Base-by-base conservation (phyloP, 2,329 filamentous ascomycete genomes). In the Fusarium miscanthi region DNA sequence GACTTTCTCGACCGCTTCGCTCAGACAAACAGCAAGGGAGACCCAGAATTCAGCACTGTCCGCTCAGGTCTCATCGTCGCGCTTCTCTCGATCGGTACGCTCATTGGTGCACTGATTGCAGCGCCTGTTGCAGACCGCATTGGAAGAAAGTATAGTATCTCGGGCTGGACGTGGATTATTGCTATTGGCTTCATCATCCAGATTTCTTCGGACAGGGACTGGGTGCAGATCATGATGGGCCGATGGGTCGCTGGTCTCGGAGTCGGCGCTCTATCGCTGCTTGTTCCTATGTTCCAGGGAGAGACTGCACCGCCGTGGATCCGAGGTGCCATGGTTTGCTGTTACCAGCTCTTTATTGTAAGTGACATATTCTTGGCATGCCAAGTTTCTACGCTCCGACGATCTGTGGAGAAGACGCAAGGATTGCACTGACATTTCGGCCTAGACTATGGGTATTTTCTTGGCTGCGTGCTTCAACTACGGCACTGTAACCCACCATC, bases 201-300 rank as follows among this genome's bases (percentile, higher is more conserved):
- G 74, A 89, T 92, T 63, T 85, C 90, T 0, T 84, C 90, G 0
- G 74, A 79, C 0, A 75, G 73, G 4, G 82, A 82, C 13, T 93
- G 91, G 91, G 88, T 88, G 51, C 91, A 93, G 75, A 84, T 92
- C 64, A 90, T 90, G 72, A 83, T 91, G 49, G 91, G 91, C 19
- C 85, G 92, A 60, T 87, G 89, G 74, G 85, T 92, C 21, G 88
- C 90, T 19, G 92, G 91, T 57, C 82, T 93, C 3, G 91, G 91
- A 19, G 90, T 94, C 45, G 92, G 92, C 60, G 88, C 87, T 0
- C 80, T 93, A 4, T 90, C 87, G 14, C 87, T 92, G 9, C 81
- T 90, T 17, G 90, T 91, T 0, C 90, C 90, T n/a, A 91, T 93
- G 89, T 93, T 92, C 78, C 90, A 93, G 76, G 88, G 88, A n/a